phyloP scores from a whole-genome alignment of 2,329 filamentous ascomycete species.

The Penicillium sp. region DNA sequence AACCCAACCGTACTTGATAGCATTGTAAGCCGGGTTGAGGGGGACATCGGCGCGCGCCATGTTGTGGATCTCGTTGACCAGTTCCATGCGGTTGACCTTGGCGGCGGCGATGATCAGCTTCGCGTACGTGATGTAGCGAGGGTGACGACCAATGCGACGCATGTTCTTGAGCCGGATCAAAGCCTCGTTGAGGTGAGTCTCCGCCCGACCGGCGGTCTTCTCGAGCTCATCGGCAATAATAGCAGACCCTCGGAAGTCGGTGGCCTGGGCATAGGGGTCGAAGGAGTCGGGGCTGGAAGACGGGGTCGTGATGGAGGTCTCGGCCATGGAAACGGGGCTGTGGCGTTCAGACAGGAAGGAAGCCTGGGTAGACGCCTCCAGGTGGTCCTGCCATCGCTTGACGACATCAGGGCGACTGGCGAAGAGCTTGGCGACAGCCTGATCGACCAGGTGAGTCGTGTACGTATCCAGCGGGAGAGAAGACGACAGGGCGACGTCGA shows the following conservation, averaged over 20 bases:
- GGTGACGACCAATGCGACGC: constrained; percentile 84
- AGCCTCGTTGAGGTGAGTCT: constrained; percentile 74
- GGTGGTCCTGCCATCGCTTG: constrained; percentile 59
- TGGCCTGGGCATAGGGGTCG: constrained; percentile 86
- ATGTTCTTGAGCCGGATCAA: constrained; percentile 86
- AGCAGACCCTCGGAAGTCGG: constrained; percentile 90
- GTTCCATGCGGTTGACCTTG: constrained; percentile 74
- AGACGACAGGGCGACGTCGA: constrained; percentile 57
- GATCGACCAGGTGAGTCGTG: constrained; percentile 58
- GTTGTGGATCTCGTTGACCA: constrained; percentile 80
- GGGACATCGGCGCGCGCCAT: constrained; percentile 91
- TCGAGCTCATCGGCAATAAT: constrained; percentile 88
- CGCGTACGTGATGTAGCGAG: constrained; percentile 93
- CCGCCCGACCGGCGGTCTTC: constrained; percentile 69
- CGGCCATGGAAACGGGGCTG: constrained; percentile 38
- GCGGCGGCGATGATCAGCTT: constrained; percentile 91
- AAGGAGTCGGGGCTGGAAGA: constrained; percentile 75
- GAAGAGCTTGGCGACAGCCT: constrained; percentile 55
- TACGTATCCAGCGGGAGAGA: constrained; percentile 55
- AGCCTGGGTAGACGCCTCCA: constrained; percentile 45
- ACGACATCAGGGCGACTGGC: constrained; percentile 46
- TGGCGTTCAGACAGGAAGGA: constrained; percentile 42
- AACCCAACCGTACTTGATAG: constrained; percentile 93
- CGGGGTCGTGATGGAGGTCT: constrained; percentile 53
- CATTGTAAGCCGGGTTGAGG: constrained; percentile 75